Conservation (phyloP, 1,139 yeast genomes). For the Yamadazyma triangularis region DNA sequence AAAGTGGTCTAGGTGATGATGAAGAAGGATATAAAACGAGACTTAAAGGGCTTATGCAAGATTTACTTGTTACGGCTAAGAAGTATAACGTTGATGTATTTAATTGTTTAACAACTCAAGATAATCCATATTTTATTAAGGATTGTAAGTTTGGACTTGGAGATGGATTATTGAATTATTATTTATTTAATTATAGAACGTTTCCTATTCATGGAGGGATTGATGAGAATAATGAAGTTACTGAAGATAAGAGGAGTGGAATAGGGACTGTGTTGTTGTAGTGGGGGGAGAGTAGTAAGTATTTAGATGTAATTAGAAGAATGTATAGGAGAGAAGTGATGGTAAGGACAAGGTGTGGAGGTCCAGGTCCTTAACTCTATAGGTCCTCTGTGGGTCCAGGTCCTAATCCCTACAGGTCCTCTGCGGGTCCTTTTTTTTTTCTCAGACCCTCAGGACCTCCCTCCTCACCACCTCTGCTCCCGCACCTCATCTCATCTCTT, state of each 20-base stretch:
- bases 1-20: constrained; percentile 34
- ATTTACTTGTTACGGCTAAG: constrained; percentile 76
- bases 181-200: constrained; percentile 84
- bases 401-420: too few species aligned
- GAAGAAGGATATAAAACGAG: constrained; percentile 47
- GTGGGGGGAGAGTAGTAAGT: too few species aligned
- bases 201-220: constrained; percentile 81
- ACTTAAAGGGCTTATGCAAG: constrained; percentile 57
- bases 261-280: constrained; percentile 85
- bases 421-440: too few species aligned
- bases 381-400: too few species aligned
- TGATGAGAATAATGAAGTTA: constrained; percentile 49
- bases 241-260: constrained; percentile 60
- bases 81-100: constrained; percentile 74
- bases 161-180: constrained; percentile 87
- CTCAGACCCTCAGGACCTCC: too few species aligned
- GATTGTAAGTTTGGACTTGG: constrained; percentile 89
- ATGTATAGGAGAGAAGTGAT: too few species aligned
- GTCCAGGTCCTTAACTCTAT: too few species aligned
- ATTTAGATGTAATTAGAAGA: too few species aligned
- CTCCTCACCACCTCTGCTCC: too few species aligned
- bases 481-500: not conserved
- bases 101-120: constrained; percentile 89
- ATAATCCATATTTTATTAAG: constrained; percentile 76
- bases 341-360: too few species aligned